Base-by-base conservation (phyloP, 2,329 filamentous ascomycete species). In the Mycogone perniciosa region DNA sequence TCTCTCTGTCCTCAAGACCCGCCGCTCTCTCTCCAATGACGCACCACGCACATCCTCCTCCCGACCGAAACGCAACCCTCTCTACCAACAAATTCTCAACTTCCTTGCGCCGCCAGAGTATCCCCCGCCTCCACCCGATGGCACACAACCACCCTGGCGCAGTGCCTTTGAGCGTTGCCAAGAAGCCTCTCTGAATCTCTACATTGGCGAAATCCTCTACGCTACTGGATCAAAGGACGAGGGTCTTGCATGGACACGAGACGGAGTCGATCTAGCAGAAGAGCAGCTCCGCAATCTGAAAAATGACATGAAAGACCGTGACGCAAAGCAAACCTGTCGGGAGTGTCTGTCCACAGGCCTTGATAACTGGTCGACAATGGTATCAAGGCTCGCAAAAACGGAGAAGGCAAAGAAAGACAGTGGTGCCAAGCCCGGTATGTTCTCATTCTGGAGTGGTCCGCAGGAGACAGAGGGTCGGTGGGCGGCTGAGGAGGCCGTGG, bases 141-240 rank as follows among this genome's bases (percentile, higher is more conserved):
- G 91, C 48, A 80, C 86, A 43, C 70, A 79, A 3, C 76, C 85
- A 0, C 82, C 91, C 0, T 69, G 76, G 51, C 85, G 88, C 43
- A 80, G 79, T 50, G 64, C 81, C 7, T 73, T 77, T 30, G 82
- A 88, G 57, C 77, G 80, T 35, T 96, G 91, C 67, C 86, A 93
- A 57, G 91, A 96, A 67, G 89, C 90, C 3, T 89, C 82, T 0
- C 71, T 96, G 10, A 90, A 89, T 75, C 79, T 90, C 27, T 93
- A 96, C 67, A 92, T 97, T 56, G 92, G 92, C 52, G 92, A 97
- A 71, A 95, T 97, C 46, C 77, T 97, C 31, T 96, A 87, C 67
- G 81, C 88, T 0, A 80, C 79, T 4, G 59, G 63, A 1, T 70
- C 67, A 13, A 72, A 74, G 46, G 83, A 88, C 44, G 84, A 86